Base-by-base conservation (phyloP, 257 asterid genomes). In the Solanum megistacrolobum region DNA sequence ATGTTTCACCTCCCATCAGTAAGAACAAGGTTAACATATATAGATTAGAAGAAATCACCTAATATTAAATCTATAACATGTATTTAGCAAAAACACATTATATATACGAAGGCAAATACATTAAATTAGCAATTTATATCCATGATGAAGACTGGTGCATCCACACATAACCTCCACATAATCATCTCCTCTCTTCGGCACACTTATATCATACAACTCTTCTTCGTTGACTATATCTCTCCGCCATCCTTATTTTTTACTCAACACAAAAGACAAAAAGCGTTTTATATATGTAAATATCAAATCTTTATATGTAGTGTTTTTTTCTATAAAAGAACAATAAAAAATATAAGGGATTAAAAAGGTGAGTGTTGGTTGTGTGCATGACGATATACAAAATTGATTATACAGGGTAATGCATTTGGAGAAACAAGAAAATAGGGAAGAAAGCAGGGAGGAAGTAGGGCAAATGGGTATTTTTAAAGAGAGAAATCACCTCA, bases 161-260 rank as follows among this genome's bases (percentile, higher is more conserved):
- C 94, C 93, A 85, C 93, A 92, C 90, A 86, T 87, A 89, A 92
- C 93, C 88, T 89, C 91, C 41, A 90, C 93, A 90, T 89, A 90
- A 91, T 92, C 93, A 83, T 91, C 91, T 46, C 89, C 88, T 25
- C 88, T 84, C 65, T 88, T 89, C 55, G 89, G 81, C 78, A 90
- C 94, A 86, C 90, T 83, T 34, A 92, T 87, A 23, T 86, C 91
- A 25, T 89, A 84, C 65, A 92, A 86, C 79, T 92, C 93, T 66
- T 92, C 91, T 41, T 91, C 92, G 55, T 82, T 85, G 81, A 92
- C 88, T 87, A 88, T 41, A 74, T 74, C 7, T 7, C 78, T 11
- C 12, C n/a, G 3, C 32, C 9, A 5, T 6, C 39, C 16, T 18
- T 60, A 9, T 31, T 31, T 69, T 12, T 12, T 4, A 68, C 36